Conservation (phyloP, 257 asterid genomes). For the Forsythia suspensa region DNA sequence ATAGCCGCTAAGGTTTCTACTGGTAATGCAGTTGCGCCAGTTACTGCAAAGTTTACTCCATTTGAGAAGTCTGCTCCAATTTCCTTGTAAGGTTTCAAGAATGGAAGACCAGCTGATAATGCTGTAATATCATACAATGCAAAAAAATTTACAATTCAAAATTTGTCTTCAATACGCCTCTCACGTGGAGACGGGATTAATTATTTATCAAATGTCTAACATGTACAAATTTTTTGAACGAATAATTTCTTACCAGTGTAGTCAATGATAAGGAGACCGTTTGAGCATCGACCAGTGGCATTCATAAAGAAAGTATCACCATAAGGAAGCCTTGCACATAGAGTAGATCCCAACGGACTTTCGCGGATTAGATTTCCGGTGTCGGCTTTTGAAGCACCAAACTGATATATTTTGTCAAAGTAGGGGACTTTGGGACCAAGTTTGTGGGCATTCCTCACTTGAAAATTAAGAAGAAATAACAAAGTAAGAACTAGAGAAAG, state of each 20-base stretch:
- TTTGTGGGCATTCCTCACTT: neutral
- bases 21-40: neutral
- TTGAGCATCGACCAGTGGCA: slow-evolving; percentile 15
- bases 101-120: slow-evolving; percentile 7
- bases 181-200: no score
- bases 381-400: slow-evolving; percentile 5
- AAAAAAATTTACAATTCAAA: neutral
- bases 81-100: neutral
- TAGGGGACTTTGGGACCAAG: neutral
- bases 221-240: neutral
- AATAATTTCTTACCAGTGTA: neutral
- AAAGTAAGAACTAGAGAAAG: neutral
- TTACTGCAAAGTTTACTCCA: slow-evolving; percentile 16
- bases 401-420: slow-evolving; percentile 13
- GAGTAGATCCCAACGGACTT: neutral
- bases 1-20: neutral
- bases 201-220: no score
- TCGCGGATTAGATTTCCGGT: slow-evolving; percentile 6
- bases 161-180: neutral
- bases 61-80: neutral
- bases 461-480: neutral
- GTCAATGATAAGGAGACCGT: slow-evolving; percentile 17
- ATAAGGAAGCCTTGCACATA: slow-evolving; percentile 3
- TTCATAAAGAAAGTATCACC: neutral
- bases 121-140: neutral